Conservation (phyloP, 164 flowering plant genomes). For the Vitis rupestris region DNA sequence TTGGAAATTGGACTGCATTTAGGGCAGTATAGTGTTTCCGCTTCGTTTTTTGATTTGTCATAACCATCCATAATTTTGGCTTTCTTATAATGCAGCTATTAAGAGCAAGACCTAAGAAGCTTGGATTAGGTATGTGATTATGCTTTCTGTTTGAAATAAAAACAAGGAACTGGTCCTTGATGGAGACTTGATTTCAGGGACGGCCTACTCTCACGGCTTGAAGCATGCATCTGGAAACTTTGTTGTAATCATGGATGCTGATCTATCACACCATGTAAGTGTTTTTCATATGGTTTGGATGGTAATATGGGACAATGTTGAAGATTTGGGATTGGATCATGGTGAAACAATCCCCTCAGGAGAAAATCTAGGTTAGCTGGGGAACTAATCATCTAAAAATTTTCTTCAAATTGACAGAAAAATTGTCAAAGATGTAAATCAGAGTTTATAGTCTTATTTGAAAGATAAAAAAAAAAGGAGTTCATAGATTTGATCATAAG, state of each 20-base stretch:
- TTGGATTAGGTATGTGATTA: constrained; percentile 75
- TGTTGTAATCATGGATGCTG: constrained; percentile 98
- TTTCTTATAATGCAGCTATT: constrained; percentile 56
- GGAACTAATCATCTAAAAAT: too few relatives aligned
- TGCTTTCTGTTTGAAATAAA: not conserved
- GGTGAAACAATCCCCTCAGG: too few relatives aligned
- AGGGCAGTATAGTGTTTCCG: not conserved
- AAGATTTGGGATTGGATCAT: not conserved
- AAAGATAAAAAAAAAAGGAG: too few relatives aligned
- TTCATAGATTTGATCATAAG: not conserved
- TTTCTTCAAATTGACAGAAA: too few relatives aligned
- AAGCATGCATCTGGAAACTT: constrained; percentile 94
- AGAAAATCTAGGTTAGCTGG: too few relatives aligned
- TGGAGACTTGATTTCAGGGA: constrained; percentile 50
- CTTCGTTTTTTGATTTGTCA: not conserved
- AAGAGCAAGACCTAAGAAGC: constrained; percentile 88
- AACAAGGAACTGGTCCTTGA: constrained; percentile 11
- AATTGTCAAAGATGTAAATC: too few relatives aligned
- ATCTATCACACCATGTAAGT: constrained; percentile 98
- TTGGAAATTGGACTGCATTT: not conserved
- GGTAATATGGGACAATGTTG: not conserved
- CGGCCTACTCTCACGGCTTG: constrained; percentile 89
- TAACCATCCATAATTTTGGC: not conserved
- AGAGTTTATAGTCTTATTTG: too few relatives aligned
- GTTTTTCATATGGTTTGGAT: constrained; percentile 4